phyloP scores from a whole-genome alignment of 2,329 filamentous ascomycete genomes.

The Remersonia thermophila region DNA sequence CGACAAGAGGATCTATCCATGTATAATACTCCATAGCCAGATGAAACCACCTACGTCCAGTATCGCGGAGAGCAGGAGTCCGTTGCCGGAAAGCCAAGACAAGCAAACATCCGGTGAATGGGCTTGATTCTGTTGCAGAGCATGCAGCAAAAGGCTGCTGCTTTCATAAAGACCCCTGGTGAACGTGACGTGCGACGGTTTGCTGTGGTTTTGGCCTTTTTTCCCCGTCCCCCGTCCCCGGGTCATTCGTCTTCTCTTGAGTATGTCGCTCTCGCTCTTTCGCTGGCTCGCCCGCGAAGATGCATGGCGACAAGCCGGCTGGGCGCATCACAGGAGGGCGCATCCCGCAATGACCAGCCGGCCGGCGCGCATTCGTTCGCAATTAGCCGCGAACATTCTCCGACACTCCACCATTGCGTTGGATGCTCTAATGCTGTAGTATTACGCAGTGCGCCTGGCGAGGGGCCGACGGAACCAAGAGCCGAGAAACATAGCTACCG shows the following conservation, averaged over 20 bases:
- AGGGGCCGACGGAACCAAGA: too few relatives aligned
- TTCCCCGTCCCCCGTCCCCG: neutral
- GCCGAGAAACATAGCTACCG: neutral
- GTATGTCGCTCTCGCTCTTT: neutral
- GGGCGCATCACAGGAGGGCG: neutral
- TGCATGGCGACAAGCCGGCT: neutral
- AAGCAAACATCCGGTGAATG: neutral
- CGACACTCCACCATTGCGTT: neutral
- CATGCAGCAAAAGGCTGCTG: neutral
- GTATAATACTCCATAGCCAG: too few relatives aligned
- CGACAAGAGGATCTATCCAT: too few relatives aligned
- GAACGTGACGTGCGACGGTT: neutral
- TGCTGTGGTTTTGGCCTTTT: neutral
- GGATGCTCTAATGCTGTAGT: neutral
- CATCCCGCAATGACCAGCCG: neutral
- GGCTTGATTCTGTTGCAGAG: too few relatives aligned
- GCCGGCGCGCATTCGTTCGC: too few relatives aligned
- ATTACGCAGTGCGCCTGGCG: too few relatives aligned
- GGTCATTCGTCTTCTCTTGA: neutral
- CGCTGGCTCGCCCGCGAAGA: too few relatives aligned
- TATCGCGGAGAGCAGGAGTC: neutral
- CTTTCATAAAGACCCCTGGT: neutral
- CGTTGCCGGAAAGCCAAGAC: neutral
- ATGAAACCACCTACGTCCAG: too few relatives aligned
- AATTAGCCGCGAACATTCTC: constrained; percentile 11